Conservation (phyloP, 768 basidiomycete genomes). For the Trametes sanguinea region DNA sequence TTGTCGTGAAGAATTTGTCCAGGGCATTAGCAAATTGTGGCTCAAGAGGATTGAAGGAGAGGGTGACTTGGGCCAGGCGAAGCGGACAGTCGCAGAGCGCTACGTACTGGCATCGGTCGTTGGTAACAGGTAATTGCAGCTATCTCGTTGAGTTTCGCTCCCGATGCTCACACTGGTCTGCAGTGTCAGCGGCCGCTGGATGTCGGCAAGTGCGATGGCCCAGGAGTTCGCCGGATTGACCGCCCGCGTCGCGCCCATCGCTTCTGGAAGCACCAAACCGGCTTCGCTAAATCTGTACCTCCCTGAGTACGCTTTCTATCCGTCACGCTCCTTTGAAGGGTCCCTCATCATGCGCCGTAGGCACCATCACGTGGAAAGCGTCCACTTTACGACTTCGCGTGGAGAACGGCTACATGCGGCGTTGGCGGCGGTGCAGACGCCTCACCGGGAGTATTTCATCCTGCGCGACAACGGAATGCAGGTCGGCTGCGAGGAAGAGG, state of each 20-base stretch:
- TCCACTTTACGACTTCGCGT: constrained; percentile 56
- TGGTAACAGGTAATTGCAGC: constrained; percentile 58
- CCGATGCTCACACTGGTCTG: background rate
- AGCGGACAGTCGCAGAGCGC: constrained; percentile 54
- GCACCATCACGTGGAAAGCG: constrained; percentile 75
- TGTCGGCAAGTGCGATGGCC: constrained; percentile 69
- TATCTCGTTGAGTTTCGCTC: background rate
- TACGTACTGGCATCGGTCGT: constrained; percentile 73
- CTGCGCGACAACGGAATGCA: constrained; percentile 78
- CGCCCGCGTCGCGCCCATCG: background rate
- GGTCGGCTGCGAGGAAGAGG: constrained; percentile 76
- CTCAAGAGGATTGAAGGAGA: constrained; percentile 45
- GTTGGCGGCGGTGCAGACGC: constrained; percentile 71
- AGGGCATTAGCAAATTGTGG: constrained; percentile 72
- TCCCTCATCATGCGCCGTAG: constrained; percentile 39
- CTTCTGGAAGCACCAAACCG: constrained; percentile 23
- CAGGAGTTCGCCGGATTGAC: constrained; percentile 64
- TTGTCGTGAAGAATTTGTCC: constrained; percentile 69
- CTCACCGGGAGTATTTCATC: constrained; percentile 65
- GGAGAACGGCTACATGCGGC: constrained; percentile 56
- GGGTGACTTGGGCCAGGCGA: constrained; percentile 43
- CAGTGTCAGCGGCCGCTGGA: constrained; percentile 72
- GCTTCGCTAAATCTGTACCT: constrained; percentile 58
- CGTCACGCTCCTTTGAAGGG: background rate
- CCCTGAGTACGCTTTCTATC: constrained; percentile 50